These are phyloP conservation scores for Fistulina hepatica DNA, from an alignment of 1,284 basidiomycete species.

Conservation along the genomic window DNA sequence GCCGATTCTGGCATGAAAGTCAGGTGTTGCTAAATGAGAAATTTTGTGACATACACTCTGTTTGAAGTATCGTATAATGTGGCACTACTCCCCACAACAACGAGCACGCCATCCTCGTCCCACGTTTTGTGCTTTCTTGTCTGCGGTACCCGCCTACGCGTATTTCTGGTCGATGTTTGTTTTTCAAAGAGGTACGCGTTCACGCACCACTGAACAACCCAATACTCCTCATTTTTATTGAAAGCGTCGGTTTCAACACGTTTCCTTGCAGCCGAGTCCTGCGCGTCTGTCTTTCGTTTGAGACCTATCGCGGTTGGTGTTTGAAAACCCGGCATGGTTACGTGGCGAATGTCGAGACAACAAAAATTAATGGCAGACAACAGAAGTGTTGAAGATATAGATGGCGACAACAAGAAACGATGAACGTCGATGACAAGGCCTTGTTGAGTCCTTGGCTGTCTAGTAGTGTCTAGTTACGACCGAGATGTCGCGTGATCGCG, in stretches of 20 bases:
- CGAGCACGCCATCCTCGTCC: conserved; percentile 74
- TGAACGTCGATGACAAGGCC: not conserved
- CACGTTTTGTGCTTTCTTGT: conserved; percentile 86
- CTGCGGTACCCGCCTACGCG: conserved; percentile 62
- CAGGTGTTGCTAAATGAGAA: conserved; percentile 9
- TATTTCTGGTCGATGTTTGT: conserved; percentile 3
- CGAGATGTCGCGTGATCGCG: too few relatives aligned
- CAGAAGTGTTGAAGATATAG: conserved; percentile 9
- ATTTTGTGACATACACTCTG: conserved; percentile 34
- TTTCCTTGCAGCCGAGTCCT: conserved; percentile 12
- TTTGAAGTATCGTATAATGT: conserved; percentile 52
- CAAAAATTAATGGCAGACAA: conserved; percentile 5
- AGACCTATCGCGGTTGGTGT: conserved; percentile 17
- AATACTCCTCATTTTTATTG: conserved; percentile 32
- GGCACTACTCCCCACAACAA: conserved; percentile 36
- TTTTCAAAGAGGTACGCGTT: not conserved
- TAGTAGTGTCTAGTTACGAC: too few relatives aligned
- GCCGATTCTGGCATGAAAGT: conserved; percentile 25
- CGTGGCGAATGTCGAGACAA: not conserved
- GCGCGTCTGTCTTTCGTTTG: conserved; percentile 23
- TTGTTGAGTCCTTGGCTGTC: too few relatives aligned
- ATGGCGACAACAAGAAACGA: not conserved
- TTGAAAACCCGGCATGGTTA: conserved; percentile 28
- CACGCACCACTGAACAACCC: conserved; percentile 61
- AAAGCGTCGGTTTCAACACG: conserved; percentile 8